Evolutionary conservation across 2,329 filamentous ascomycete species (phyloP), one percentile per base, ranked within the genome.

Genomic region (Penicillium frequentans): DNA sequence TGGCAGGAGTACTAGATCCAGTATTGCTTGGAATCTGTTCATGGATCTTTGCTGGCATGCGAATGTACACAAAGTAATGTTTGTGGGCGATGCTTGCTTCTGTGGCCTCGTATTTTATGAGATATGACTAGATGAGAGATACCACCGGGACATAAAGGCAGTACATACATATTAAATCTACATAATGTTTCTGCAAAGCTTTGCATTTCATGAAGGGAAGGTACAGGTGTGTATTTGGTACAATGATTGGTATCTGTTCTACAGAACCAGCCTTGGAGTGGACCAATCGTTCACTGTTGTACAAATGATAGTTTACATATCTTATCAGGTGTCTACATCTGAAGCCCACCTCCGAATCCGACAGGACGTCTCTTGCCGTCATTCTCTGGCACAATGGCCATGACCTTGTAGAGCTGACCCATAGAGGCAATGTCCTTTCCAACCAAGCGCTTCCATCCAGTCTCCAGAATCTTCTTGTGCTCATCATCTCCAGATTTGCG

Each of bases 361-460:
- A 96, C 92, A 2, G 93, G 93, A 57, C 88, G 83, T 67, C 92
- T 85, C 59, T 79, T 82, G 1, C 89, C 88, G 35, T 82, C 83
- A 62, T 90, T 90, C 74, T 93, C 89, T 0, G 95, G 95, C 67
- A 98, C 71, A 66, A 99, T 91, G 13, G 93, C 90, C 82, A 99
- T 82, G 24, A 86, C 93, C 77, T 98, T 97, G 74, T 99, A 99
- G 23, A 96, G 79, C 77, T 88, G 93, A 0, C 95, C 95, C 95
- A 99, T 99, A 0, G 92, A 93, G 51, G 85, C 86, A 1, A 87
- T 89, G 0, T 90, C 88, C 43, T 86, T 82, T 73, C 96, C 93
- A n/a, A 97, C 85, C 51, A 99, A 78, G 59, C 95, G 82, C 76
- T 85, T 88, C 85, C 91, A 96, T 0, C 89, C 88, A 60, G 80